These are phyloP conservation scores for Fusarium sp. DNA, from an alignment of 2,329 filamentous ascomycete species.

Conservation along the genomic window DNA sequence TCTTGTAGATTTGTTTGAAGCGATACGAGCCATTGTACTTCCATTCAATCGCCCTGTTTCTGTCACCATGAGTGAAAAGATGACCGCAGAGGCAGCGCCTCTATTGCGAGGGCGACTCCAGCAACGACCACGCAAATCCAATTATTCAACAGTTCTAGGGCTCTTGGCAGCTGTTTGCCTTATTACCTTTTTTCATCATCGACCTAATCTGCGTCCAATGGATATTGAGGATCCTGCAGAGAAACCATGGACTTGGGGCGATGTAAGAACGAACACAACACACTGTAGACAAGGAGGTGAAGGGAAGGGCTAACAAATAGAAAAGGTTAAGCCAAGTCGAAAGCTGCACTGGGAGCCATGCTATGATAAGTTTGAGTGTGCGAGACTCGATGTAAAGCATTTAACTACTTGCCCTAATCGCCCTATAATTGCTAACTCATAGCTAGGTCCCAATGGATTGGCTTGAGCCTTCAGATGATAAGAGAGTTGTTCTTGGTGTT, in stretches of 20 bases:
- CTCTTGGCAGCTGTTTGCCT: slow-evolving; percentile 39
- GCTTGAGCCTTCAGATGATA: slow-evolving; percentile 47
- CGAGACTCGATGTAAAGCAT: slow-evolving; percentile 51
- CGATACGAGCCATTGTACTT: neutral
- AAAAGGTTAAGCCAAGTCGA: slow-evolving; percentile 54
- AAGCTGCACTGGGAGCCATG: slow-evolving; percentile 52
- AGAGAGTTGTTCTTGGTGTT: slow-evolving; percentile 52
- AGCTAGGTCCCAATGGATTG: slow-evolving; percentile 55
- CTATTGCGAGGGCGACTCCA: slow-evolving; percentile 21
- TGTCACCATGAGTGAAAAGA: slow-evolving; percentile 39
- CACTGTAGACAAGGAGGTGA: neutral
- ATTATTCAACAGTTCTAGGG: slow-evolving; percentile 24
- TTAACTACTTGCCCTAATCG: neutral
- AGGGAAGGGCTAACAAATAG: neutral
- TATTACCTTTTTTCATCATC: slow-evolving; percentile 40
- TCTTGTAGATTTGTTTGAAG: slow-evolving; percentile 1
- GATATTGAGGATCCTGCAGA: slow-evolving; percentile 5
- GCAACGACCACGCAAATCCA: slow-evolving; percentile 19
- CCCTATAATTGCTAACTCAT: neutral
- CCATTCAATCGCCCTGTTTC: neutral
- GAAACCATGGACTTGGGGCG: slow-evolving; percentile 47
- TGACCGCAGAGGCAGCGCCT: slow-evolving; percentile 25
- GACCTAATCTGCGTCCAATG: slow-evolving; percentile 21
- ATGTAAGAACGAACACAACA: slow-evolving; percentile 42
- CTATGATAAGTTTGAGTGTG: slow-evolving; percentile 52